Base-by-base conservation (phyloP, 306 rosid species). In the Vicia faba region DNA sequence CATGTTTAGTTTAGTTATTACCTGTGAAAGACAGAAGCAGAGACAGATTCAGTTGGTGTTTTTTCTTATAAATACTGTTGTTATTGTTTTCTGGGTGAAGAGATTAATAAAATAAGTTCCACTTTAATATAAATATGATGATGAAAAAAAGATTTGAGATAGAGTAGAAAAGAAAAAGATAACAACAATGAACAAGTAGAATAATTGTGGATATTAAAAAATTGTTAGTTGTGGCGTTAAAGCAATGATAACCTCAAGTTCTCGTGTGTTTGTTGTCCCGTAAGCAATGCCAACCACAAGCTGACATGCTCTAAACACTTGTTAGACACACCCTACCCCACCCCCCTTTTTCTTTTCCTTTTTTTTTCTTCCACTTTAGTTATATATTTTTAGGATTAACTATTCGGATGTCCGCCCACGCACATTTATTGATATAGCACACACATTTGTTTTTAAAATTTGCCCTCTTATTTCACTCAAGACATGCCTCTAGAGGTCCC, bases 151-250 rank as follows among this genome's bases (percentile, higher is more conserved):
- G 1, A 53, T 13, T 13, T 8, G 7, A 25, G 13, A 25, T 54
- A 20, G 29, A 51, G 13, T 54, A 23, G 16, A 54, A 7, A 45
- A 13, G 8, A n/a, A 53, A 53, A 53, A 25, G 60, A 54, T 26
- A 55, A 26, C 6, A 53, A 55, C 18, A 26, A 55, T 11, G 11
- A 12, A 25, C 38, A 9, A 23, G 31, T 31, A 54, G 69, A 11
- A 26, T 18, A 13, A 23, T 53, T 78, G 75, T 78, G 82, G 82
- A 78, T 68, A 44, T 13, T 55, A 55, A 55, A 8, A 43, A 48
- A 11, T 61, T 38, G 46, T 61, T 18, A 61, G 40, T 78, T 41
- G 50, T 51, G 16, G 33, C 57, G 58, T 66, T 31, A 11, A 33
- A 44, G 45, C 31, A 48, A 48, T 48, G 45, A 18, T 7, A 2